Evolutionary conservation across 371 early-diverging fungal species (phyloP).

Genomic region (Massospora cicadina): DNA sequence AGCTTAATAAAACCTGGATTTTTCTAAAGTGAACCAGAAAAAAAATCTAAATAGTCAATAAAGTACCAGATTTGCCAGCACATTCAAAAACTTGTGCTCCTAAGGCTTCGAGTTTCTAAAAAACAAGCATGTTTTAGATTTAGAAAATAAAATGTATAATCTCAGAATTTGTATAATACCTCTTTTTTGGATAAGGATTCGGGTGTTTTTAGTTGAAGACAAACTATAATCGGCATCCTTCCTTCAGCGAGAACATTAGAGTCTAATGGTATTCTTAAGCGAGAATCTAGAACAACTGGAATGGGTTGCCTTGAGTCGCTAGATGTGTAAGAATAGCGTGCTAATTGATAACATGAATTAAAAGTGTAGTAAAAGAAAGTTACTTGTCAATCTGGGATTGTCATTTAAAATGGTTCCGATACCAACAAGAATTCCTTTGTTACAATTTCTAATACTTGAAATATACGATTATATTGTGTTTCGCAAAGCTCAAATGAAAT

Average conservation of each 20-base stretch:
- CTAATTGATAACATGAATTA: not conserved
- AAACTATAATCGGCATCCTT: not conserved
- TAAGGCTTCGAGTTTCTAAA: constrained; percentile 19
- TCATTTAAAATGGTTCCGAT: constrained; percentile 68
- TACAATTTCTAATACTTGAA: constrained; percentile 21
- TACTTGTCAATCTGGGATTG: constrained; percentile 48
- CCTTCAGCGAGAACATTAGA: constrained; percentile 26
- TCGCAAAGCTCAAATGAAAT: not conserved
- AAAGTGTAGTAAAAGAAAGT: not conserved
- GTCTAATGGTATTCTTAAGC: constrained; percentile 29
- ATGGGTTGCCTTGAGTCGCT: constrained; percentile 35
- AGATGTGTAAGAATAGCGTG: not conserved
- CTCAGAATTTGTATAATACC: constrained; percentile 11
- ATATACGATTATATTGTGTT: not conserved
- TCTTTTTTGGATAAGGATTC: constrained; percentile 12
- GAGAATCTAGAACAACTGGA: constrained; percentile 72
- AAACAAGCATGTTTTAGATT: no score
- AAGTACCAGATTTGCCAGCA: not conserved
- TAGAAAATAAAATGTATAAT: constrained; percentile 11
- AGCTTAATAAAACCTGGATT: no score
- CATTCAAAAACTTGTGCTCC: constrained; percentile 24
- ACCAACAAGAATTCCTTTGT: constrained; percentile 81
- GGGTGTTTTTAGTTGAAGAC: not conserved
- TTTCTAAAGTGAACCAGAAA: not conserved
- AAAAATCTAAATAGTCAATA: not conserved